These are phyloP conservation scores for Amaranthus cruentus DNA, from an alignment of 148 eudicot species.

Conservation along the genomic window DNA sequence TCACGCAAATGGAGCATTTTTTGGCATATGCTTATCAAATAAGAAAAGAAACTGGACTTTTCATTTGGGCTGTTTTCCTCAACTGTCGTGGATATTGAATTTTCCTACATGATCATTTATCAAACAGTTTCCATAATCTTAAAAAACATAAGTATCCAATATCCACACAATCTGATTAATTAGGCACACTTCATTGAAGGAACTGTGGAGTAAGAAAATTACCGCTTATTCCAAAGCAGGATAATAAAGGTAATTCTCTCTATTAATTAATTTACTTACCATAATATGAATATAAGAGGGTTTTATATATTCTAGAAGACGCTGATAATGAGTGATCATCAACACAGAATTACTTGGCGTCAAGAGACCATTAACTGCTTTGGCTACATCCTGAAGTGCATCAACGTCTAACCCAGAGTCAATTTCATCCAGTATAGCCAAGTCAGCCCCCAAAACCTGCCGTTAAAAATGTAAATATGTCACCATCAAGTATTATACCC, in stretches of 20 bases:
- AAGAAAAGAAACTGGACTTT: no score
- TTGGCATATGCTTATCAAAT: no score
- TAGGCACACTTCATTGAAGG: background rate
- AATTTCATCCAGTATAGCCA: slow-evolving; percentile 91
- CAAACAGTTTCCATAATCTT: background rate
- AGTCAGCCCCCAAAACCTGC: slow-evolving; percentile 94
- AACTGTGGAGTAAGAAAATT: background rate
- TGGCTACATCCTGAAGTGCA: slow-evolving; percentile 92
- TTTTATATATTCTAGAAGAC: slow-evolving; percentile 73
- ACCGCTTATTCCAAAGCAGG: background rate
- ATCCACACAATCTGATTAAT: background rate
- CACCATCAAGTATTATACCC: background rate
- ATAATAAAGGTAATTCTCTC: background rate
- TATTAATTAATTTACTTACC: slow-evolving; percentile 42
- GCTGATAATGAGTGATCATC: slow-evolving; percentile 93
- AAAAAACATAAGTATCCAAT: background rate
- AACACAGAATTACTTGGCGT: slow-evolving; percentile 72
- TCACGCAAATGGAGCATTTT: no score
- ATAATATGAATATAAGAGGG: slow-evolving; percentile 83
- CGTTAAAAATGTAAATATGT: background rate
- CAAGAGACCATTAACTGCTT: slow-evolving; percentile 76
- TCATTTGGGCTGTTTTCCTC: no score
- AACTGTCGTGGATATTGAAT: background rate
- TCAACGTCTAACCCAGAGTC: slow-evolving; percentile 98
- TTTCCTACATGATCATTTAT: no score